Conservation (phyloP, 2,329 filamentous ascomycete genomes). For the Orbilia javanica region DNA sequence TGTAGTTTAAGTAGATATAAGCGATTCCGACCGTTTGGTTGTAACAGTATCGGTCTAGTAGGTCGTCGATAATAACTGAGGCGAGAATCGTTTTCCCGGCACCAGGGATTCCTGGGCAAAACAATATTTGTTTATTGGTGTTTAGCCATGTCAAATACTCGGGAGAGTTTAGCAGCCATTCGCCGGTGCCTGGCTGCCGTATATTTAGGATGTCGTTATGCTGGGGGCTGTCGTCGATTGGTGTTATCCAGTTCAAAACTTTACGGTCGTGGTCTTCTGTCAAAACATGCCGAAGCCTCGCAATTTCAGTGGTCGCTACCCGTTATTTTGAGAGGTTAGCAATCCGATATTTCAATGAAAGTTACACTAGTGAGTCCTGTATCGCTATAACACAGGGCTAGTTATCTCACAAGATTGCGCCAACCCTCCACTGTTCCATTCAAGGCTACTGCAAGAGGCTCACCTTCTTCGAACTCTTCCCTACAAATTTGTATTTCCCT, state of each 20-base stretch:
- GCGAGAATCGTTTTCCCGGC: constrained; percentile 33
- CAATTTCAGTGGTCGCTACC: too few species aligned
- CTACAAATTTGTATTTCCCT: too few species aligned
- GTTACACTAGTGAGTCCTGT: too few species aligned
- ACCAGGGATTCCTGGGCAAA: constrained; percentile 32
- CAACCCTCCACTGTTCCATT: too few species aligned
- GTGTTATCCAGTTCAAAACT: constrained; percentile 28
- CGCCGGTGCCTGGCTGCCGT: constrained; percentile 14
- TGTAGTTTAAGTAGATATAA: constrained; percentile 26
- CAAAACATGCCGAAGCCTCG: neutral
- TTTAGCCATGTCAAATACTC: constrained; percentile 62
- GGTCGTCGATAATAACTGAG: constrained; percentile 66
- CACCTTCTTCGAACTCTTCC: too few species aligned
- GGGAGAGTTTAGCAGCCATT: constrained; percentile 59
- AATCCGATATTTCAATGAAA: too few species aligned
- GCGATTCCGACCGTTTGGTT: neutral
- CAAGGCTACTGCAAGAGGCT: too few species aligned
- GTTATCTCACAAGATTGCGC: too few species aligned
- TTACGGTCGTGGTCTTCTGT: constrained; percentile 13
- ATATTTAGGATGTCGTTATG: constrained; percentile 17
- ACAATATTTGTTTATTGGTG: neutral
- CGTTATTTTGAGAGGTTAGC: too few species aligned
- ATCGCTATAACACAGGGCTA: too few species aligned
- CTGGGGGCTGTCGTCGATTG: constrained; percentile 9
- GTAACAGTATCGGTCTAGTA: constrained; percentile 61